Conservation (phyloP, 1,284 basidiomycete species). For the Cystobasidium pallidum region DNA sequence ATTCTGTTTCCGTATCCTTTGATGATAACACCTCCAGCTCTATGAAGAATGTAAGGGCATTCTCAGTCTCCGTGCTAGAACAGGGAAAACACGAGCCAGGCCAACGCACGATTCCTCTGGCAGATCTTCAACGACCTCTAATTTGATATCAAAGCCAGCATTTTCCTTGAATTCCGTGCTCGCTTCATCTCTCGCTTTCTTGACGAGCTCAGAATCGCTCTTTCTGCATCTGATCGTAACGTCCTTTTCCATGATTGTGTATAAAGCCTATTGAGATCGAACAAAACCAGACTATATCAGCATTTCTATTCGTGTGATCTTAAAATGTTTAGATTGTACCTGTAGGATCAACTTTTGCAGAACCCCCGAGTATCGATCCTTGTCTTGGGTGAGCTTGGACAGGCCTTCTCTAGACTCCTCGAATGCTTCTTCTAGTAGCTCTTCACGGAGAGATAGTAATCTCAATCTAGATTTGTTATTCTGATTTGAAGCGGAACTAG, state of each 20-base stretch:
- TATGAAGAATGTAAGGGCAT: constrained; percentile 52
- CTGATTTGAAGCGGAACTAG: constrained; percentile 88
- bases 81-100: neutral
- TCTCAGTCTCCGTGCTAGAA: neutral
- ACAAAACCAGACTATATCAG: no score
- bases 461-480: constrained; percentile 94
- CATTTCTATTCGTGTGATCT: no score
- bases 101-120: constrained; percentile 69
- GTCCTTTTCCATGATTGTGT: constrained; percentile 70
- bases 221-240: constrained; percentile 68
- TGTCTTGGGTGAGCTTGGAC: constrained; percentile 69
- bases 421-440: constrained; percentile 89
- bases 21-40: constrained; percentile 82
- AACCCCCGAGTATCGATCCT: constrained; percentile 74
- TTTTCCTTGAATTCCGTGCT: constrained; percentile 69
- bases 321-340: constrained; percentile 58
- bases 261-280: constrained; percentile 61
- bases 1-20: constrained; percentile 73
- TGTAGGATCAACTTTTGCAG: constrained; percentile 81
- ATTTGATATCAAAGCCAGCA: constrained; percentile 70
- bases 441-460: constrained; percentile 87
- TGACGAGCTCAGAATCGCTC: constrained; percentile 65
- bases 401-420: constrained; percentile 68
- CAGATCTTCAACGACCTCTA: constrained; percentile 69
- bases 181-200: constrained; percentile 69